Base-by-base conservation (phyloP, 371 early-diverging fungal species). In the Mucor velutinosus region DNA sequence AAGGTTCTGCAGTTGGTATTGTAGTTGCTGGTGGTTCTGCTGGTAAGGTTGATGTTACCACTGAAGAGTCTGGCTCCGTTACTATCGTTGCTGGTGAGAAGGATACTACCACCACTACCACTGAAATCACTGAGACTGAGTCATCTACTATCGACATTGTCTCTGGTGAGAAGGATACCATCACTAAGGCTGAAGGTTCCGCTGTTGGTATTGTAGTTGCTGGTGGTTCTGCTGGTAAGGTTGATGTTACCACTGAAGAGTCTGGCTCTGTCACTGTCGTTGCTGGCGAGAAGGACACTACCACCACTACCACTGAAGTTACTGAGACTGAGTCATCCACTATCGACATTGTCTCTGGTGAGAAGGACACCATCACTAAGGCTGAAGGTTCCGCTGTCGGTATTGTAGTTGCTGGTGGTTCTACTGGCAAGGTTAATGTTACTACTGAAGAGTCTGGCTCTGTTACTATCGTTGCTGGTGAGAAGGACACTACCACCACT, bases 381-480 rank as follows among this genome's bases (percentile, higher is more conserved):
- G n/a, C n/a, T n/a, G n/a, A n/a, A n/a, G n/a, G n/a, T n/a, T n/a
- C n/a, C n/a, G n/a, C n/a, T n/a, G n/a, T n/a, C n/a, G n/a, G n/a
- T n/a, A n/a, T n/a, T n/a, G n/a, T n/a, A n/a, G n/a, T n/a, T n/a
- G n/a, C n/a, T n/a, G n/a, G n/a, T n/a, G n/a, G n/a, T n/a, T n/a
- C n/a, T n/a, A n/a, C n/a, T n/a, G n/a, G n/a, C n/a, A n/a, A n/a
- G n/a, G n/a, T n/a, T 6, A 6, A 30, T 30, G 30, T 30, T 30
- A 30, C 30, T 37, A 49, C 4, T 17, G 55, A 47, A 19, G 25
- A 23, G 27, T 56, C 19, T 30, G 30, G 30, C 4, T 41, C 29
- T 56, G 67, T 57, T 51, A 58, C 41, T 21, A 23, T 51, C 32
- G 27, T 58, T 51, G 49, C 19, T 47, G 58, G 33, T 17, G 33